phyloP scores from a whole-genome alignment of 768 basidiomycete genomes.

The Boletus fagicola region DNA sequence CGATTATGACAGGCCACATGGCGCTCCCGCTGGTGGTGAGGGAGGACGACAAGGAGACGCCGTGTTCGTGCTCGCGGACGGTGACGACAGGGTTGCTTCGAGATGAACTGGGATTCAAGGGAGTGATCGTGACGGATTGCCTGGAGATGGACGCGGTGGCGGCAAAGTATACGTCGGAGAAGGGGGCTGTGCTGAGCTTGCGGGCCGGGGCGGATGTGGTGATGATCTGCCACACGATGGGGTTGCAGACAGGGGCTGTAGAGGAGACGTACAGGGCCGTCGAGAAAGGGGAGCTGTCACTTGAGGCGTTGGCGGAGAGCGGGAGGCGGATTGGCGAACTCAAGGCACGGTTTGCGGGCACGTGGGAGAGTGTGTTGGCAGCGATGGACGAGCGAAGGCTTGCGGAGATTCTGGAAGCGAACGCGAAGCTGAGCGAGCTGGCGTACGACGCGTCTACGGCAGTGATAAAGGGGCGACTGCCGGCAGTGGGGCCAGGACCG shows the following conservation, averaged over 20 bases:
- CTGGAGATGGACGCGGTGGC: constrained; percentile 75
- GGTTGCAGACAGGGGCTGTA: constrained; percentile 52
- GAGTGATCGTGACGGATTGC: constrained; percentile 71
- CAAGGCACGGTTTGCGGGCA: constrained; percentile 50
- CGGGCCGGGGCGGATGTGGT: constrained; percentile 68
- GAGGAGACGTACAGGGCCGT: constrained; percentile 52
- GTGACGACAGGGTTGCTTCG: constrained; percentile 56
- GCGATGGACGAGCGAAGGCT: constrained; percentile 27
- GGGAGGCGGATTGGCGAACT: constrained; percentile 45
- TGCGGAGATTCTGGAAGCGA: constrained; percentile 36
- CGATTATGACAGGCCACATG: constrained; percentile 75
- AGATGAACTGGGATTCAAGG: constrained; percentile 48
- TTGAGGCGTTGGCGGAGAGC: constrained; percentile 41
- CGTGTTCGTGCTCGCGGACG: constrained; percentile 54
- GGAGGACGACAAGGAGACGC: constrained; percentile 44
- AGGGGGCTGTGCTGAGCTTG: constrained; percentile 54
- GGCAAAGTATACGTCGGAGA: constrained; percentile 33
- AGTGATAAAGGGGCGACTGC: constrained; percentile 41
- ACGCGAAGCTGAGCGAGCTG: constrained; percentile 41
- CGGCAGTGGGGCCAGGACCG: constrained; percentile 32
- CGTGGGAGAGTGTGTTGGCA: constrained; percentile 41
- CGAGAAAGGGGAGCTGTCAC: constrained; percentile 39
- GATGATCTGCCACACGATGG: constrained; percentile 70
- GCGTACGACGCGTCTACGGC: constrained; percentile 51
- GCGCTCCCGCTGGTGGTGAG: constrained; percentile 55